Conservation (phyloP, 768 basidiomycete genomes). For the Astraeus odoratus region DNA sequence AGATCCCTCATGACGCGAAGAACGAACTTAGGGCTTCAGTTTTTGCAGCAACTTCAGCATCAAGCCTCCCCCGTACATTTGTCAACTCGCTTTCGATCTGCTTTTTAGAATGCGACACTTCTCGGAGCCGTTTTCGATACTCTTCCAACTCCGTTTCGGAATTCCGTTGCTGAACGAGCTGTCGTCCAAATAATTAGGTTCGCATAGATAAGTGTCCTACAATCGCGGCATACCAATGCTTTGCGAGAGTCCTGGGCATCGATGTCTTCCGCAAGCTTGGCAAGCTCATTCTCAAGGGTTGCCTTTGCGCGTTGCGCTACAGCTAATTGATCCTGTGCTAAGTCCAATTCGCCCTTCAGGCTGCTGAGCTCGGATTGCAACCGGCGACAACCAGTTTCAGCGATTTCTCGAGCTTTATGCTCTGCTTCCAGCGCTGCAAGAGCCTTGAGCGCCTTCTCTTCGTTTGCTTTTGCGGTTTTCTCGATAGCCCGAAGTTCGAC, state of each 20-base stretch:
- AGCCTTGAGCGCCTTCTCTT: constrained; percentile 52
- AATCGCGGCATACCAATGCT: constrained; percentile 46
- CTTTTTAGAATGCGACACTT: constrained; percentile 49
- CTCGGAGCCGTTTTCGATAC: constrained; percentile 55
- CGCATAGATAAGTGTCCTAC: not conserved
- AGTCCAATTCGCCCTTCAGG: constrained; percentile 47
- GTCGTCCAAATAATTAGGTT: not conserved
- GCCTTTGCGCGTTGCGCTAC: constrained; percentile 56
- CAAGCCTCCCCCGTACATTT: constrained; percentile 49
- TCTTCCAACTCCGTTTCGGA: constrained; percentile 60
- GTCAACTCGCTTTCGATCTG: constrained; percentile 49
- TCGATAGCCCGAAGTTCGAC: constrained; percentile 61
- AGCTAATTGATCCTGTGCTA: constrained; percentile 46
- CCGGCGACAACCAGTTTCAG: constrained; percentile 55
- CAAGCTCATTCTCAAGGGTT: constrained; percentile 59
- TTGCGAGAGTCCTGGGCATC: constrained; percentile 63
- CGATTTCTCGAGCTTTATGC: constrained; percentile 53
- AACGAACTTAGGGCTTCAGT: constrained; percentile 52
- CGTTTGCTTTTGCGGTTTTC: constrained; percentile 55
- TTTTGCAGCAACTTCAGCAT: constrained; percentile 43
- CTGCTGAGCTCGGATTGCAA: constrained; percentile 56
- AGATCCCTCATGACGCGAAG: not conserved
- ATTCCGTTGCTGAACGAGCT: constrained; percentile 64
- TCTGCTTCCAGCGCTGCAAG: constrained; percentile 60
- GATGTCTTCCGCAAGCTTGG: constrained; percentile 55